These are phyloP conservation scores for Quillaja saponaria DNA, from an alignment of 306 rosid species.

Conservation along the genomic window DNA sequence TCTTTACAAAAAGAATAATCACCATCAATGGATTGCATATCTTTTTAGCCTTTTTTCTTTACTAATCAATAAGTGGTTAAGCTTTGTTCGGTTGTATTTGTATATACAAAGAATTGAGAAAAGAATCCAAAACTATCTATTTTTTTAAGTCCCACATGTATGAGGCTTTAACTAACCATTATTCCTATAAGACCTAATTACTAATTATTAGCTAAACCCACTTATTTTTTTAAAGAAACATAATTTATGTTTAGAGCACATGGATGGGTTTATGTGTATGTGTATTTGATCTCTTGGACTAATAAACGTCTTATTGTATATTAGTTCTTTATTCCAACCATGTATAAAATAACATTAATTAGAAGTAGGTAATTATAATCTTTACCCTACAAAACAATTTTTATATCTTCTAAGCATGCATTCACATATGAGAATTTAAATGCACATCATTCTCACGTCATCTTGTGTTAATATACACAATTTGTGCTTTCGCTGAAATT, in stretches of 20 bases:
- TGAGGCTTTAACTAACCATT: constrained; percentile 30
- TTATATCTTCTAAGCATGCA: constrained; percentile 56
- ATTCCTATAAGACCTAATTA: constrained; percentile 21
- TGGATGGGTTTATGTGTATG: constrained; percentile 48
- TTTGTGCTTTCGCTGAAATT: no score
- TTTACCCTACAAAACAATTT: constrained; percentile 54
- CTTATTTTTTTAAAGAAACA: constrained; percentile 4
- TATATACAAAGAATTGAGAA: constrained; percentile 26
- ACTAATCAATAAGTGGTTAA: constrained; percentile 23
- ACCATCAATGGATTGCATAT: constrained; percentile 21
- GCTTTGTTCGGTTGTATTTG: constrained; percentile 33
- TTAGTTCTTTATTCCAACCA: no score
- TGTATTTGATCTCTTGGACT: constrained; percentile 49
- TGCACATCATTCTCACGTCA: no score
- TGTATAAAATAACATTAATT: constrained; percentile 30
- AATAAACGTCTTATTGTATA: constrained; percentile 29
- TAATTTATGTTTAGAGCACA: constrained; percentile 51
- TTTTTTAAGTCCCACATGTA: constrained; percentile 29
- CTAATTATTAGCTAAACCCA: constrained; percentile 42
- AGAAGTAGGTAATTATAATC: constrained; percentile 38
- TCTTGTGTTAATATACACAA: no score
- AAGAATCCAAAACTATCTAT: constrained; percentile 38
- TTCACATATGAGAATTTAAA: neutral
- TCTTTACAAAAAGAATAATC: constrained; percentile 1
- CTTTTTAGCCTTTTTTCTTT: constrained; percentile 29